Base-by-base conservation (phyloP, 2,329 filamentous ascomycete species). In the Talaromyces sp. region DNA sequence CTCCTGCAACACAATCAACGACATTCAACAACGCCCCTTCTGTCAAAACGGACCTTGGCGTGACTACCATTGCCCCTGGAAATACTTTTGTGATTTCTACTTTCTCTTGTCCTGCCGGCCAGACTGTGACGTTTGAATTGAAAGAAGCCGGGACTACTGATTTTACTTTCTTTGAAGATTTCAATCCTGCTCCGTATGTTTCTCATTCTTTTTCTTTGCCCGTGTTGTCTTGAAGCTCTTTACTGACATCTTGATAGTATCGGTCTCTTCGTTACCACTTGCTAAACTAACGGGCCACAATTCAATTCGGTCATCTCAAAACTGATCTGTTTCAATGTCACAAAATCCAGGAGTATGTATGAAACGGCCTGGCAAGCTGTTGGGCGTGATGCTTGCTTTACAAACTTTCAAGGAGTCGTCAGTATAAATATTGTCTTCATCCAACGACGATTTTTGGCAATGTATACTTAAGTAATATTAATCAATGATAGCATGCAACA, bases 131-230 rank as follows among this genome's bases (percentile, higher is more conserved):
- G 2, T 82, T 80, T 63, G 74, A 82, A 73, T 76, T 88, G 63
- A 77, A 73, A 51, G 73, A 76, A 39, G 73, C 73, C 5, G 81
- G 79, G 1, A 73, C 73, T 62, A 83, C 83, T 37, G 67, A 75
- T 53, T 70, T 89, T 36, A 72, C 80, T 57, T 89, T 81, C 71
- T 86, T 88, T 74, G 78, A 89, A 72, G 84, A 88, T 67, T 86
- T 75, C 63, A 86, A 85, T 64, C 77, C 77, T 17, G 71, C 73
- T 59, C 76, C 80, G 74, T 76, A 69, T 68, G 74, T 74, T 48
- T 28, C 15, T 35, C 39, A 21, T 41, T 25, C 28, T 21, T 11
- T 33, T n/a, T 1, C 8, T 56, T 1, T 21, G n/a, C n/a, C 13
- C 3, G 5, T 56, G 36, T 13, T 45, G 52, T 50, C 60, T 70